phyloP scores from a whole-genome alignment of 208 protist species.

The Wallacemonas sp. region DNA sequence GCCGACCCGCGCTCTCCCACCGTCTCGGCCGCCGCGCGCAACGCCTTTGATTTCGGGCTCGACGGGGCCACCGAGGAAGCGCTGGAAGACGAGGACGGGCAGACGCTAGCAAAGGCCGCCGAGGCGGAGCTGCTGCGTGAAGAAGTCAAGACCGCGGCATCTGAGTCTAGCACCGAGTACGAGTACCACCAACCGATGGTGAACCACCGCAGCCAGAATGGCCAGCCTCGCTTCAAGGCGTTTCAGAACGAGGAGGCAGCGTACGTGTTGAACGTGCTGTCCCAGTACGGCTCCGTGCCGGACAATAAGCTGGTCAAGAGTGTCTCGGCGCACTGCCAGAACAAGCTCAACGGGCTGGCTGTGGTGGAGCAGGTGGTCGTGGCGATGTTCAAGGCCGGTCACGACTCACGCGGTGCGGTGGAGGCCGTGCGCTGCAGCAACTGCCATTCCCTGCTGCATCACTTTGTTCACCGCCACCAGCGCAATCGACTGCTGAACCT shows the following conservation, averaged over 20 bases:
- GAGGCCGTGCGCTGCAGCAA: slow-evolving; percentile 42
- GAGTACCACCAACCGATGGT: slow-evolving; percentile 10
- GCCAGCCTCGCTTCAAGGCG: slow-evolving; percentile 16
- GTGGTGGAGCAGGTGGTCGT: slow-evolving; percentile 26
- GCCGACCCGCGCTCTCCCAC: background rate
- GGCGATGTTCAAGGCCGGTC: slow-evolving; percentile 37
- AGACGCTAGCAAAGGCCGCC: background rate
- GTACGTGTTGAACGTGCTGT: slow-evolving; percentile 63
- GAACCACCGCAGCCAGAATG: slow-evolving; percentile 3
- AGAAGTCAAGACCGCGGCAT: background rate
- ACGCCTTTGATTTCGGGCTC: slow-evolving; percentile 38
- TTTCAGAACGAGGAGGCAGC: slow-evolving; percentile 46
- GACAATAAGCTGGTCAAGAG: slow-evolving; percentile 54
- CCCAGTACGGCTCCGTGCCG: slow-evolving; percentile 40
- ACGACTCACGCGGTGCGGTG: slow-evolving; percentile 28
- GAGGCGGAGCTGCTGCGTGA: background rate
- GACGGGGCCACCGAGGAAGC: slow-evolving; percentile 23
- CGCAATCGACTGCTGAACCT: slow-evolving; percentile 36
- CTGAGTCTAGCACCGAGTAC: background rate
- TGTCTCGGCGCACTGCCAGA: slow-evolving; percentile 22
- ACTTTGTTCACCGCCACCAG: slow-evolving; percentile 49
- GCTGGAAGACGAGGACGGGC: slow-evolving; percentile 27
- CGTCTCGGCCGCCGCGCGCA: slow-evolving; percentile 4
- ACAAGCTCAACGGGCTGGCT: slow-evolving; percentile 12
- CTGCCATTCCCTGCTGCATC: slow-evolving; percentile 37